Conservation (phyloP, 2,329 filamentous ascomycete species). For the Leptographium lundbergii region DNA sequence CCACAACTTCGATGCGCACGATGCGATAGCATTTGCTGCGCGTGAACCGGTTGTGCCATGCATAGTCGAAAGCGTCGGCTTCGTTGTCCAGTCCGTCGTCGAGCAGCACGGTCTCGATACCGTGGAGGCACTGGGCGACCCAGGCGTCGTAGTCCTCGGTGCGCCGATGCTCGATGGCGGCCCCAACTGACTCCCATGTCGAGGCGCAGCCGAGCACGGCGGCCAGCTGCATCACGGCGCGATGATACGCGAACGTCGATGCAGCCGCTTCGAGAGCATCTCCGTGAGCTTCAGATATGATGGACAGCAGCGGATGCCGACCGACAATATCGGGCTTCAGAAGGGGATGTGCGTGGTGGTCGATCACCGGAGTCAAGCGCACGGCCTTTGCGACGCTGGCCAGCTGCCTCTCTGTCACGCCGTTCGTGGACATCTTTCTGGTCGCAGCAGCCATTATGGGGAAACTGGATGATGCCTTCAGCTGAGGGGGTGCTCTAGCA, state of each 20-base stretch:
- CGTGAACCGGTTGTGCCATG: slow-evolving; percentile 55
- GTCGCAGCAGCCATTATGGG: neutral
- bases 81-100: slow-evolving; percentile 57
- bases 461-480: neutral
- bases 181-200: slow-evolving; percentile 45
- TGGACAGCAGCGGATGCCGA: slow-evolving; percentile 39
- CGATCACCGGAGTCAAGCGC: slow-evolving; percentile 50
- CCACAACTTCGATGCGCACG: slow-evolving; percentile 63
- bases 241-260: slow-evolving; percentile 54
- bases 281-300: slow-evolving; percentile 62
- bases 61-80: slow-evolving; percentile 43
- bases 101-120: slow-evolving; percentile 63
- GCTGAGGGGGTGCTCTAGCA: neutral
- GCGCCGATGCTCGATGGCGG: slow-evolving; percentile 28
- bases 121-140: slow-evolving; percentile 51
- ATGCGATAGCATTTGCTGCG: slow-evolving; percentile 56
- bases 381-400: slow-evolving; percentile 28
- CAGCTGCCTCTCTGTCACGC: slow-evolving; percentile 12
- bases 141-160: slow-evolving; percentile 40
- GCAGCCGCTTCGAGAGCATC: slow-evolving; percentile 49
- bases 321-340: slow-evolving; percentile 37
- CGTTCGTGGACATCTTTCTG: neutral
- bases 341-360: slow-evolving; percentile 61
- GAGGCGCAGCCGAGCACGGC: slow-evolving; percentile 48
- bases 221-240: slow-evolving; percentile 57